These are phyloP conservation scores for Irpex sp. DNA, from an alignment of 1,284 basidiomycete species.

Conservation along the genomic window DNA sequence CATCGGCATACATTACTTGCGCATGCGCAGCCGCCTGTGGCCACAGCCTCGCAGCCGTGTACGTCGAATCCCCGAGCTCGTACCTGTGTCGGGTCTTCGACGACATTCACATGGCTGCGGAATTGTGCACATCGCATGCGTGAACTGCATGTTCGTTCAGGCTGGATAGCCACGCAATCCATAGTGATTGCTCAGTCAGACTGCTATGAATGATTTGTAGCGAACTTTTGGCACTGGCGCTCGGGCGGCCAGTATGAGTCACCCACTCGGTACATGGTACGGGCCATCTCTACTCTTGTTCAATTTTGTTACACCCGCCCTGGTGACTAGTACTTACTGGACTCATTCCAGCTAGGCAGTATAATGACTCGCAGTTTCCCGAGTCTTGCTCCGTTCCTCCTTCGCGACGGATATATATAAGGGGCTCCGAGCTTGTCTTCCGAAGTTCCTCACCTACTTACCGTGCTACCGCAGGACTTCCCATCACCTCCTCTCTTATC, in stretches of 20 bases:
- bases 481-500: background rate
- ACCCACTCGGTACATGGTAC: background rate
- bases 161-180: background rate
- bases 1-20: background rate
- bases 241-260: background rate
- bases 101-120: background rate
- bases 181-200: background rate
- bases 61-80: background rate
- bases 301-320: background rate
- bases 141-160: background rate
- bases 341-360: background rate
- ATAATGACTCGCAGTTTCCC: background rate
- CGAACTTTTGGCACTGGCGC: background rate
- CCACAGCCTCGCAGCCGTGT: background rate
- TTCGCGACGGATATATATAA: background rate
- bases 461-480: background rate
- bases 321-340: background rate
- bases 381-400: background rate
- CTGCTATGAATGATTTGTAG: background rate
- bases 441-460: slow-evolving; percentile 1
- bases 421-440: background rate
- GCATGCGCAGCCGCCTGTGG: background rate
- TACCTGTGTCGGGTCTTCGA: background rate
- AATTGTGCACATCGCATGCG: background rate
- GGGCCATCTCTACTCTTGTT: background rate